A percentile compares a stretch with the other conserved stretches of the same genome.
phyloP scores from a whole-genome alignment of 108 stramenopile genomes.

The Skeletonema grethae region DNA sequence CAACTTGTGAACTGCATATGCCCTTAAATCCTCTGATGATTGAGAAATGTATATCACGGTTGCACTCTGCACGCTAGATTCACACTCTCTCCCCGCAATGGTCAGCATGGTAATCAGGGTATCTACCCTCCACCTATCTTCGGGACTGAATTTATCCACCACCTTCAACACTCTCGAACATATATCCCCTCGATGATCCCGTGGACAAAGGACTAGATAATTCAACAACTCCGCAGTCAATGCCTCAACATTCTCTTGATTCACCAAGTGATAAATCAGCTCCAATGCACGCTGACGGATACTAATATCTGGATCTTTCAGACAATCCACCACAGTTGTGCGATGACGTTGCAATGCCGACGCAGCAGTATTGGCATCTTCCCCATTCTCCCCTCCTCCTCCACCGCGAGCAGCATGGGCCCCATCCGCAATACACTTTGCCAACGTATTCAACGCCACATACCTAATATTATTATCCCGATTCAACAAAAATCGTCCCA shows the following conservation, averaged over 20 bases:
- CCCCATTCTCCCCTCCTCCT: constrained; percentile 32
- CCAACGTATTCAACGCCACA: constrained; percentile 96
- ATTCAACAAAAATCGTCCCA: constrained; percentile 97
- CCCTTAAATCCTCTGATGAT: constrained; percentile 71
- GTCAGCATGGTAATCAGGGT: constrained; percentile 96
- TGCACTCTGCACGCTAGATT: constrained; percentile 76
- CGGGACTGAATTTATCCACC: constrained; percentile 92
- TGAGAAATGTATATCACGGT: constrained; percentile 85
- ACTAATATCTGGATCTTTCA: constrained; percentile 98
- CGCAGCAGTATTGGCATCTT: constrained; percentile 65
- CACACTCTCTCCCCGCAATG: constrained; percentile 91
- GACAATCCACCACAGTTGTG: constrained; percentile 95
- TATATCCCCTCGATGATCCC: constrained; percentile 91
- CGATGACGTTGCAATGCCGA: constrained; percentile 92
- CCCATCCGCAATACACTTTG: constrained; percentile 69
- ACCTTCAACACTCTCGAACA: constrained; percentile 87
- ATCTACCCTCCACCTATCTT: constrained; percentile 92
- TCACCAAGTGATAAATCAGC: constrained; percentile 96
- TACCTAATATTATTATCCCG: constrained; percentile 99
- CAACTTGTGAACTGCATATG: constrained; percentile 93
- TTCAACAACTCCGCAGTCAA: constrained; percentile 96
- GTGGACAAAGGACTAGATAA: constrained; percentile 94
- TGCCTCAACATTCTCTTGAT: constrained; percentile 84
- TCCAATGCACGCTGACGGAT: constrained; percentile 99
- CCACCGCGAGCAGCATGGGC: constrained; percentile 30